These are phyloP conservation scores for Coemansia sp. DNA, from an alignment of 192 early-diverging fungal species.

Conservation along the genomic window DNA sequence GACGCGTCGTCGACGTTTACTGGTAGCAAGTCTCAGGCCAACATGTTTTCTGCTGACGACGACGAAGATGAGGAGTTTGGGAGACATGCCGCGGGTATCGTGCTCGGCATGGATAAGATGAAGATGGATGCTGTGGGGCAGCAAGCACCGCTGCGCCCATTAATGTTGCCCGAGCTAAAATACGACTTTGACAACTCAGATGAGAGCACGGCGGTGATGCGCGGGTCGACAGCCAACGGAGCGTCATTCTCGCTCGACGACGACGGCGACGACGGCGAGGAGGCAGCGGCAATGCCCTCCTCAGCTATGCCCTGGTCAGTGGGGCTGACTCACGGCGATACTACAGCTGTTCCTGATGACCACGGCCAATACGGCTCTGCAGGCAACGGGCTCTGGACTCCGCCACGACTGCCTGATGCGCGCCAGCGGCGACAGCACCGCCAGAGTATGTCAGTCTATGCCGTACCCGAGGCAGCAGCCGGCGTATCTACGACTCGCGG, in stretches of 20 bases:
- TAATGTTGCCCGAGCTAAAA: conserved; percentile 2
- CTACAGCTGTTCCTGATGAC: neutral
- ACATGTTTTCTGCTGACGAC: neutral
- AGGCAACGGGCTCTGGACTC: conserved; percentile 28
- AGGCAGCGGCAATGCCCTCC: neutral
- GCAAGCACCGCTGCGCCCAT: neutral
- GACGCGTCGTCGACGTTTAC: conserved; percentile 32
- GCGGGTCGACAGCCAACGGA: conserved; percentile 42
- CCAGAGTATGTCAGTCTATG: conserved; percentile 31
- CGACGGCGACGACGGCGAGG: conserved; percentile 15
- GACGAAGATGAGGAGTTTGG: conserved; percentile 16
- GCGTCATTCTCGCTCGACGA: conserved; percentile 48
- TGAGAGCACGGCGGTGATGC: conserved; percentile 3
- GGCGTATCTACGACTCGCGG: conserved; percentile 1
- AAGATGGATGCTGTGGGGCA: conserved; percentile 2
- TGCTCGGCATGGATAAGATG: conserved; percentile 4
- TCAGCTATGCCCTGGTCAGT: conserved; percentile 6
- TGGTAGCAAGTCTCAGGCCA: neutral
- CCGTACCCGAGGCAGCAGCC: neutral
- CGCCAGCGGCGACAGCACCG: conserved; percentile 44
- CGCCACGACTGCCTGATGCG: conserved; percentile 29
- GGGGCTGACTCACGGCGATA: neutral
- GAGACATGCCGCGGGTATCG: neutral
- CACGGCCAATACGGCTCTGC: neutral
- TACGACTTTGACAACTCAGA: conserved; percentile 1